phyloP scores from a whole-genome alignment of 768 basidiomycete genomes.

The Cyathus striatus region DNA sequence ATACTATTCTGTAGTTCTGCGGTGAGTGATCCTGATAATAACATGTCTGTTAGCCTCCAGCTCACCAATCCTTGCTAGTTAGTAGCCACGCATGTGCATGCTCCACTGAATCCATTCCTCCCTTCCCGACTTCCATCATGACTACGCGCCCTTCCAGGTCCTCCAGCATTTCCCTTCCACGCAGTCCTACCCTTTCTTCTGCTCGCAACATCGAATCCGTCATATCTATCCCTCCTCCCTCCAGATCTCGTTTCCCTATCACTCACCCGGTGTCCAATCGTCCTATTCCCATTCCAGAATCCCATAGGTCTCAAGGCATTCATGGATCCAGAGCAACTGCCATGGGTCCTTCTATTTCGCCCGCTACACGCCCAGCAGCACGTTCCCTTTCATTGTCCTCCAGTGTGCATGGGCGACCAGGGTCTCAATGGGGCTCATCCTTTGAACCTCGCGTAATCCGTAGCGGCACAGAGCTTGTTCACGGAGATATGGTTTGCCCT shows the following conservation, averaged over 20 bases:
- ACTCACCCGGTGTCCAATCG: conserved; percentile 21
- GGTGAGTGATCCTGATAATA: no score
- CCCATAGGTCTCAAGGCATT: conserved; percentile 26
- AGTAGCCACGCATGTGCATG: conserved; percentile 7
- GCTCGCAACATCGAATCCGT: conserved; percentile 60
- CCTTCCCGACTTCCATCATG: conserved; percentile 11
- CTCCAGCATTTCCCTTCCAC: conserved; percentile 65
- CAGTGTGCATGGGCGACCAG: conserved; percentile 23
- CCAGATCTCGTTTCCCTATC: conserved; percentile 33
- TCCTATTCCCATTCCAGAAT: conserved; percentile 17
- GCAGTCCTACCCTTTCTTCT: conserved; percentile 34
- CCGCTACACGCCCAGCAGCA: conserved; percentile 38
- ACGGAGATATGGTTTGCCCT: conserved; percentile 33
- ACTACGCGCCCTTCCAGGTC: conserved; percentile 49
- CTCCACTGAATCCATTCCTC: conserved; percentile 1
- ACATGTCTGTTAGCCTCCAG: no score
- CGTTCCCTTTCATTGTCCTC: conserved; percentile 20
- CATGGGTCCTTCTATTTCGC: conserved; percentile 22
- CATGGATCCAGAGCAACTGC: conserved; percentile 19
- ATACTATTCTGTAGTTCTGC: no score
- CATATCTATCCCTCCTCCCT: conserved; percentile 52
- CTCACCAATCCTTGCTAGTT: no score
- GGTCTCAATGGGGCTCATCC: conserved; percentile 23
- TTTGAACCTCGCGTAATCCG: conserved; percentile 73
- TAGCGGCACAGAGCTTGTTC: conserved; percentile 33